phyloP scores from a whole-genome alignment of 1,284 basidiomycete genomes.

The Ganoderma lingzhi region DNA sequence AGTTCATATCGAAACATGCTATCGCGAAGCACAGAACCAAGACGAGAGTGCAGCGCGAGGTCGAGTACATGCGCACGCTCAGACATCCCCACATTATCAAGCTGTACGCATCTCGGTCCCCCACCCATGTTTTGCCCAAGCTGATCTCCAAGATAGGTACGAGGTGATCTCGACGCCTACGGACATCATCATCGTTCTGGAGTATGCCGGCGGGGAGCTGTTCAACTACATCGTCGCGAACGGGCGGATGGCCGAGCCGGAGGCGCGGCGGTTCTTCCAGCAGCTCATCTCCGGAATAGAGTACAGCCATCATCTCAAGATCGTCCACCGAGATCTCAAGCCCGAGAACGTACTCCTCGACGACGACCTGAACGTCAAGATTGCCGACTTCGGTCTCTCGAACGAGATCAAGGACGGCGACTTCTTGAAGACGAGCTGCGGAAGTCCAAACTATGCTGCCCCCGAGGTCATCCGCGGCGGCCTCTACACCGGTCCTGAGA shows the following conservation, averaged over 20 bases:
- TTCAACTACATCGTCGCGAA: slow-evolving; percentile 96
- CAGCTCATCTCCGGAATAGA: slow-evolving; percentile 97
- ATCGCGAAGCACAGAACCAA: slow-evolving; percentile 94
- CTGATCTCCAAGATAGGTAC: slow-evolving; percentile 64
- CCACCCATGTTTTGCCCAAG: slow-evolving; percentile 4
- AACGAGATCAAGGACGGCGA: slow-evolving; percentile 96
- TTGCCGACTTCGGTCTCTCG: slow-evolving; percentile 94
- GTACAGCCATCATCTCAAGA: slow-evolving; percentile 93
- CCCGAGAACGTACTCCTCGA: slow-evolving; percentile 90
- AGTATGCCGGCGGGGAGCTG: slow-evolving; percentile 91
- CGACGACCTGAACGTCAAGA: slow-evolving; percentile 89
- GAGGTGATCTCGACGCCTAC: slow-evolving; percentile 94
- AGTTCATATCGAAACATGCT: slow-evolving; percentile 95
- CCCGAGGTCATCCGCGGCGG: slow-evolving; percentile 95
- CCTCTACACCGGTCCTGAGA: slow-evolving; percentile 94
- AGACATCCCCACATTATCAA: slow-evolving; percentile 97
- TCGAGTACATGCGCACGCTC: slow-evolving; percentile 93
- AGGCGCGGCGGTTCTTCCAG: slow-evolving; percentile 93
- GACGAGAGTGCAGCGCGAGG: slow-evolving; percentile 92
- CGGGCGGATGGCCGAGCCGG: slow-evolving; percentile 86
- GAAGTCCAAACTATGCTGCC: slow-evolving; percentile 96
- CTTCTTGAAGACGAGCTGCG: slow-evolving; percentile 94
- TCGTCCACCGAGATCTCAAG: slow-evolving; percentile 96
- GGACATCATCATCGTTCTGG: slow-evolving; percentile 96
- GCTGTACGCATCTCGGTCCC: slow-evolving; percentile 62